Evolutionary conservation across 1,284 basidiomycete species (phyloP), one percentile per base, ranked within the genome.

Genomic region (Stygiomarasmius scandens): DNA sequence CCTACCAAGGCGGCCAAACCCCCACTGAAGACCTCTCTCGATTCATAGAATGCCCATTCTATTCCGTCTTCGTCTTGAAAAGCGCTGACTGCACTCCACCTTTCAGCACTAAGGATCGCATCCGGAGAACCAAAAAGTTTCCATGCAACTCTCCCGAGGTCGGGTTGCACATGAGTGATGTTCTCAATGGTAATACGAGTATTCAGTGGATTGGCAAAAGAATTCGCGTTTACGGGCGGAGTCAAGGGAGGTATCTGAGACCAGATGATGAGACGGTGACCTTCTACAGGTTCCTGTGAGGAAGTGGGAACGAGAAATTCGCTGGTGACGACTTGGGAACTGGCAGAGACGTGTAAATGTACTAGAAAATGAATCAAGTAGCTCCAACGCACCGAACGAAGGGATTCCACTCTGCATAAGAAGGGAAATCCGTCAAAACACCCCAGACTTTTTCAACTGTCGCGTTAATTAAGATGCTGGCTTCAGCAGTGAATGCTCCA

Each of bases 331-430:
- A 67, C 64, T 45, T 68, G 66, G 20, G 67, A 68, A 25, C 70
- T 71, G n/a, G n/a, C n/a, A n/a, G 19, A 20, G n/a, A 44, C 23
- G 20, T 56, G 9, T 20, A 45, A 20, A 29, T 19, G 14, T 6
- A 16, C 32, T 22, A 34, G 32, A 16, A n/a, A 16, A 38, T 23
- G 4, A n/a, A 23, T 41, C 22, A 34, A 32, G 29, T 5, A 32
- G 5, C 34, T 14, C 16, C 9, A 19, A 47, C 55, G 58, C 29
- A 68, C 64, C 71, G 63, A 2, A 68, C 69, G 53, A 71, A 71
- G 3, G 70, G 68, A 55, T 71, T 72, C 71, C 71, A 72, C 24
- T 67, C 56, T 2, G 66, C 62, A 61, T 72, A 72, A 14, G 62
- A 56, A 1, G 68, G 64, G 55, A 72, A 71, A 61, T 71, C 64